A percentile compares a stretch with the other conserved stretches of the same genome.
Conservation (phyloP, 2,329 filamentous ascomycete genomes). For the Fusarium brevicatenulatum region DNA sequence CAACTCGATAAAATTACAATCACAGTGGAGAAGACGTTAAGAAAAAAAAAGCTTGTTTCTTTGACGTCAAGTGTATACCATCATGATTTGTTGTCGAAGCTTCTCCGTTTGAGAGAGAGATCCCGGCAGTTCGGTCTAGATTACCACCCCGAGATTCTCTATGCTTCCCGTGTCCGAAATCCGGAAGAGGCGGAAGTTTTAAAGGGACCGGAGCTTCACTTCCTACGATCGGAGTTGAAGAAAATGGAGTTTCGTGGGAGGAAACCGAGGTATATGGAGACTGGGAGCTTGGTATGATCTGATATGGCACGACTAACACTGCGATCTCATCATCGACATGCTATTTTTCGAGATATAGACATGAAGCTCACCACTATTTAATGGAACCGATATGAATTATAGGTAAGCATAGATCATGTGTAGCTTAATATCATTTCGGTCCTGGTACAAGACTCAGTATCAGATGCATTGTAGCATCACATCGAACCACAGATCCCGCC, state of each 20-base stretch:
- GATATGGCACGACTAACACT: conserved; percentile 6
- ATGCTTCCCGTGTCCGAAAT: background rate
- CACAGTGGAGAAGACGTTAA: background rate
- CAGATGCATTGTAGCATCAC: background rate
- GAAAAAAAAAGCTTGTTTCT: background rate
- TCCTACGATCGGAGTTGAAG: background rate
- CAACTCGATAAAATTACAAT: background rate
- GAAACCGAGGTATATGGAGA: background rate
- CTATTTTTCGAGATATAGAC: background rate
- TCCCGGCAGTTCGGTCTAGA: conserved; percentile 13
- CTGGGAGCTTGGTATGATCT: background rate
- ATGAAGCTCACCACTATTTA: background rate
- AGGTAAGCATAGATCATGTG: too few relatives aligned
- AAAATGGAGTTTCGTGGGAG: background rate
- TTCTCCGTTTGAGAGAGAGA: background rate
- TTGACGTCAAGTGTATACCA: background rate
- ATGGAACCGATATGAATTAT: accelerated
- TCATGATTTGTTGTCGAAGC: background rate
- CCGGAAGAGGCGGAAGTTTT: background rate
- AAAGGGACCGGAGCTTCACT: background rate
- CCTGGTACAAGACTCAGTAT: background rate
- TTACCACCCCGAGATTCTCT: conserved; percentile 4
- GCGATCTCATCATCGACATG: background rate
- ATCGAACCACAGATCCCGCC: background rate
- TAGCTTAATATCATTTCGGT: background rate